Conservation (phyloP, 192 early-diverging fungal species). For the Coemansia sp. region DNA sequence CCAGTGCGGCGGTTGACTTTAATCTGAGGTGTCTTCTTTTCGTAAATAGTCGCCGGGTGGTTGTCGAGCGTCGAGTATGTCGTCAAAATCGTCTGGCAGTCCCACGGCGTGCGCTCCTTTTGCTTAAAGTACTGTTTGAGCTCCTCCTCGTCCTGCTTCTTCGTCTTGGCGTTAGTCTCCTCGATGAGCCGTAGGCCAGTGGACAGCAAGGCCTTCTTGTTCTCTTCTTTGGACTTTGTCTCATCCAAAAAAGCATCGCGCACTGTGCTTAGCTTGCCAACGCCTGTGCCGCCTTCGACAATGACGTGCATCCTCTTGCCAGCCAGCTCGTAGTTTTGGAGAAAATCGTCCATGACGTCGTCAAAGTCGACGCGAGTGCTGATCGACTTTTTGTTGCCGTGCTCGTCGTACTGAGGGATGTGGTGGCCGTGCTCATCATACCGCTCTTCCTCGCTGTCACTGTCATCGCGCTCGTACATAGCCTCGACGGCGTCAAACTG, state of each 20-base stretch:
- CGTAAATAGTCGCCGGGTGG: slow-evolving; percentile 78
- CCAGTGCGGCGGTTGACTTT: slow-evolving; percentile 72
- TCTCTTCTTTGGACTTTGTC: slow-evolving; percentile 28
- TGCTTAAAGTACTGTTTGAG: slow-evolving; percentile 59
- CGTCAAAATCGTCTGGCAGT: slow-evolving; percentile 86
- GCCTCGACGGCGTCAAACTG: slow-evolving; percentile 82
- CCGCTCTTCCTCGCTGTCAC: slow-evolving; percentile 39
- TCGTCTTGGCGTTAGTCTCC: slow-evolving; percentile 27
- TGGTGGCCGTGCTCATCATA: slow-evolving; percentile 63
- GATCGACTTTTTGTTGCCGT: slow-evolving; percentile 54
- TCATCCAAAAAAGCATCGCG: slow-evolving; percentile 58
- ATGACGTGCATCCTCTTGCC: slow-evolving; percentile 68
- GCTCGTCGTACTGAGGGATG: slow-evolving; percentile 58
- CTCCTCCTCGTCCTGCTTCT: slow-evolving; percentile 51
- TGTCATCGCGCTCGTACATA: slow-evolving; percentile 42
- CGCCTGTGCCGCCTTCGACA: slow-evolving; percentile 65
- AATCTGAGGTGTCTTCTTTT: slow-evolving; percentile 58
- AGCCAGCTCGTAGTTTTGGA: slow-evolving; percentile 76
- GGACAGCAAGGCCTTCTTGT: slow-evolving; percentile 38
- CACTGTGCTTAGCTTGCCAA: slow-evolving; percentile 63
- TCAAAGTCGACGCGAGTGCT: slow-evolving; percentile 74
- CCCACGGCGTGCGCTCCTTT: slow-evolving; percentile 72
- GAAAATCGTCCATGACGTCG: slow-evolving; percentile 71
- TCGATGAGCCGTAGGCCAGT: slow-evolving; percentile 34
- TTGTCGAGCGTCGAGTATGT: slow-evolving; percentile 96